phyloP scores from a whole-genome alignment of 2,329 filamentous ascomycete genomes.

The Cucurbitaria berberidis region DNA sequence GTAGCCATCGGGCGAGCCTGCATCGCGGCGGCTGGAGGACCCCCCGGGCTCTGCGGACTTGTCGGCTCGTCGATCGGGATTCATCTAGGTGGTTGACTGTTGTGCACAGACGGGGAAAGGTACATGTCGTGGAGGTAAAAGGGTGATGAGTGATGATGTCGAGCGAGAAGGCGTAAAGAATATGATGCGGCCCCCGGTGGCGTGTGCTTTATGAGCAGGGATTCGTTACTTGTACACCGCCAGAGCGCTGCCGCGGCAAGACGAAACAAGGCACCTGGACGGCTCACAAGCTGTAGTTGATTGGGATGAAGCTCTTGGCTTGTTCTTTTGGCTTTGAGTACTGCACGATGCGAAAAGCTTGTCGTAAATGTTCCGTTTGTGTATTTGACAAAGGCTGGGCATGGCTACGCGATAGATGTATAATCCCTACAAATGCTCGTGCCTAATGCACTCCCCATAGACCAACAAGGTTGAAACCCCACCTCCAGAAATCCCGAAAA shows the following conservation, averaged over 20 bases:
- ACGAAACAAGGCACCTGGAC: background rate
- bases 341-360: background rate
- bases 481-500: background rate
- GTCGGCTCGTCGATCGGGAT: slow-evolving; percentile 32
- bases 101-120: slow-evolving; percentile 21
- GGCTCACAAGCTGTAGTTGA: background rate
- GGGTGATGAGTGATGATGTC: slow-evolving; percentile 16
- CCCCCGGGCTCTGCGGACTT: slow-evolving; percentile 31
- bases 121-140: slow-evolving; percentile 39
- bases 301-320: background rate
- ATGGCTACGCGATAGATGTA: background rate
- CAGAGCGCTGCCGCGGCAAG: background rate
- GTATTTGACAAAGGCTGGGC: background rate
- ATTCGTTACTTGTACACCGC: background rate
- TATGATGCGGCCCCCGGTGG: slow-evolving; percentile 16
- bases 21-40: slow-evolving; percentile 36
- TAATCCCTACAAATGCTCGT: background rate
- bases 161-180: slow-evolving; percentile 16
- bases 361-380: background rate
- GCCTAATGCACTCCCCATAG: background rate
- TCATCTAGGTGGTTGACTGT: slow-evolving; percentile 32
- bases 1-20: slow-evolving; percentile 29
- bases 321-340: background rate
- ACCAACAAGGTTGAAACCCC: background rate
- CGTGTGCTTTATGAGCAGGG: background rate